Conservation (phyloP, 75 land plant species). For the Picea glauca region DNA sequence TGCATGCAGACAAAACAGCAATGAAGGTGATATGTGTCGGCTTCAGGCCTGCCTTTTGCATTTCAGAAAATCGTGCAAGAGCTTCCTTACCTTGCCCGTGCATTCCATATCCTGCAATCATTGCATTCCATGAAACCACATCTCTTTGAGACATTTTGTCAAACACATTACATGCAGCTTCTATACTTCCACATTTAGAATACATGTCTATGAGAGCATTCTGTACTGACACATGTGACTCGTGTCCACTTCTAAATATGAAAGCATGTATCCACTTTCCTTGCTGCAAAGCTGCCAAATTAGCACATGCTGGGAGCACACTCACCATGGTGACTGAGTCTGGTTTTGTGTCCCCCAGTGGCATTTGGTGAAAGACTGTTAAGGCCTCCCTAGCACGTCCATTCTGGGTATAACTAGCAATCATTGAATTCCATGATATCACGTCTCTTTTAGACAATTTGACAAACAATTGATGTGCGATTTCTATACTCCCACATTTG, state of each 20-base stretch:
- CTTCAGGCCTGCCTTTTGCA: neutral
- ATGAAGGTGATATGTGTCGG: conserved; percentile 7
- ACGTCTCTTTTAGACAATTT: neutral
- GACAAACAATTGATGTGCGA: neutral
- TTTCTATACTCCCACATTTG: conserved; percentile 14
- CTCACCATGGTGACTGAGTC: conserved; percentile 19
- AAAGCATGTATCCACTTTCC: conserved; percentile 3
- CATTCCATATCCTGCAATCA: conserved; percentile 3
- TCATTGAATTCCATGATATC: neutral
- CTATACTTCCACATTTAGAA: neutral
- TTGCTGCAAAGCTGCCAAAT: neutral
- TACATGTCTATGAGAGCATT: neutral
- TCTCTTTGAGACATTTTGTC: neutral
- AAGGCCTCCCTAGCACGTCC: neutral
- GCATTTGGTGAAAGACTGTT: conserved; percentile 4
- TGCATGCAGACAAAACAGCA: conserved; percentile 8
- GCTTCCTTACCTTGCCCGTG: conserved; percentile 1
- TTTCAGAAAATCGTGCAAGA: conserved; percentile 2
- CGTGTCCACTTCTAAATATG: neutral
- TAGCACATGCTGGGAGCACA: conserved; percentile 46
- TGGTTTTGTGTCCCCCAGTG: neutral
- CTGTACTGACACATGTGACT: neutral
- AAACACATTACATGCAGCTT: neutral
- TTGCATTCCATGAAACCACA: conserved; percentile 10
- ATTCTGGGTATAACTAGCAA: neutral